phyloP scores from a whole-genome alignment of 2,329 filamentous ascomycete genomes.

The Trichoderma afroharzianum region DNA sequence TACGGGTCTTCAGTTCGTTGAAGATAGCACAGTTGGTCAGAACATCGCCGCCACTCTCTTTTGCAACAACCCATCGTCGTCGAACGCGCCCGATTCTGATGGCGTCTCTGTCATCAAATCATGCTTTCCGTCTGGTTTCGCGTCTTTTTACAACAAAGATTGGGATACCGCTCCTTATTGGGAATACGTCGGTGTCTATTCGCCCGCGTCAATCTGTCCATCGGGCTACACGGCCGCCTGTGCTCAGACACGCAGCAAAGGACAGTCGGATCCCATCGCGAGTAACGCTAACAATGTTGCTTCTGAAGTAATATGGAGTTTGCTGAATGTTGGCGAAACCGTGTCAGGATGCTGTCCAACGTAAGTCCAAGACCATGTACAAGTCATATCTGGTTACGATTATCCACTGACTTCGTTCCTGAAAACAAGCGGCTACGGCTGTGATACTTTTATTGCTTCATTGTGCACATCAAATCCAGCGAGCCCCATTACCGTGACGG shows the following conservation, averaged over 20 bases:
- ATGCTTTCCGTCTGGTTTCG: background rate
- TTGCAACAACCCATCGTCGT: too few species aligned
- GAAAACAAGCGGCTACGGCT: background rate
- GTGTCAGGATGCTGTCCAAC: background rate
- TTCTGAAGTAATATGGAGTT: background rate
- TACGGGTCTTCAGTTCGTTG: background rate
- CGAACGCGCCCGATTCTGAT: too few species aligned
- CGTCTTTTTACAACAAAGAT: background rate
- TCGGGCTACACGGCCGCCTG: background rate
- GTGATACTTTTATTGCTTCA: too few species aligned
- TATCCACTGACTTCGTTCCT: background rate
- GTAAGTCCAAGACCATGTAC: background rate
- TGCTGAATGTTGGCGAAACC: background rate
- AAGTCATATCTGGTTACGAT: background rate
- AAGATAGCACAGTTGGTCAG: accelerated
- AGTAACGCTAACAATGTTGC: too few species aligned
- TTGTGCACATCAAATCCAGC: background rate
- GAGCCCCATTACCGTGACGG: background rate
- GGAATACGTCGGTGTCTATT: background rate
- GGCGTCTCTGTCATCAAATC: background rate
- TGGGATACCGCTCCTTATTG: too few species aligned
- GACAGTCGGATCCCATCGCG: background rate
- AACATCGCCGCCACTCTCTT: background rate
- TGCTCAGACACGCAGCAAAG: background rate
- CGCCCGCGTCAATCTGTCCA: background rate